Percentiles rank a stretch among this genome's conserved stretches.
Conservation (phyloP, 495 filamentous ascomycete genomes). For the Hypoxylon fuscum region DNA sequence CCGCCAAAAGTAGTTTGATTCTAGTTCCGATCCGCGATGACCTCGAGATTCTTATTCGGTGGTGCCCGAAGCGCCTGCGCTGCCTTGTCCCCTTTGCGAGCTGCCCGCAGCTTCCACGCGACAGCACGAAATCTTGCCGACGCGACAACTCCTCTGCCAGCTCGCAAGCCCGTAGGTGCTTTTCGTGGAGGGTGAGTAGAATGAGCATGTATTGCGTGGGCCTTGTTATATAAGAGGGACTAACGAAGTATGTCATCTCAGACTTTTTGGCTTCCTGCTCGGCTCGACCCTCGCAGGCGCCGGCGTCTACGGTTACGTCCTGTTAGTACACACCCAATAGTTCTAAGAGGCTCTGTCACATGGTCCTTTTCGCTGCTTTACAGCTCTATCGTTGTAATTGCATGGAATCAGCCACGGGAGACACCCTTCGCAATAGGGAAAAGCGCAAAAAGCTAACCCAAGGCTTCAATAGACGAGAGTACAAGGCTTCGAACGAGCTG, state of each 20-base stretch:
- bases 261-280: conserved; percentile 92
- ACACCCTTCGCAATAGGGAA: neutral
- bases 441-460: conserved; percentile 19
- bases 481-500: conserved; percentile 91
- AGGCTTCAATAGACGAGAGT: conserved; percentile 68
- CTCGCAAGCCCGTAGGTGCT: conserved; percentile 84
- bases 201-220: neutral
- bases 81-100: conserved; percentile 40
- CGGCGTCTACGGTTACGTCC: conserved; percentile 87
- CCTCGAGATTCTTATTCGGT: conserved; percentile 55
- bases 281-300: conserved; percentile 81
- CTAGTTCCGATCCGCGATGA: conserved; percentile 45
- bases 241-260: conserved; percentile 46
- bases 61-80: conserved; percentile 44
- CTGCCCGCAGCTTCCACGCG: conserved; percentile 54
- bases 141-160: conserved; percentile 62
- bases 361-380: neutral
- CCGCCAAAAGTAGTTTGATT: conserved; percentile 10
- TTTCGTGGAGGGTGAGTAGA: conserved; percentile 87
- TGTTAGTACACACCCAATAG: conserved; percentile 49
- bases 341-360: neutral
- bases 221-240: neutral
- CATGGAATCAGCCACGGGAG: neutral
- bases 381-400: neutral
- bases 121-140: conserved; percentile 55